Evolutionary conservation across 129 eudicot genomes (phyloP), one percentile per base, ranked within the genome.

Genomic region (Smallanthus sonchifolius): DNA sequence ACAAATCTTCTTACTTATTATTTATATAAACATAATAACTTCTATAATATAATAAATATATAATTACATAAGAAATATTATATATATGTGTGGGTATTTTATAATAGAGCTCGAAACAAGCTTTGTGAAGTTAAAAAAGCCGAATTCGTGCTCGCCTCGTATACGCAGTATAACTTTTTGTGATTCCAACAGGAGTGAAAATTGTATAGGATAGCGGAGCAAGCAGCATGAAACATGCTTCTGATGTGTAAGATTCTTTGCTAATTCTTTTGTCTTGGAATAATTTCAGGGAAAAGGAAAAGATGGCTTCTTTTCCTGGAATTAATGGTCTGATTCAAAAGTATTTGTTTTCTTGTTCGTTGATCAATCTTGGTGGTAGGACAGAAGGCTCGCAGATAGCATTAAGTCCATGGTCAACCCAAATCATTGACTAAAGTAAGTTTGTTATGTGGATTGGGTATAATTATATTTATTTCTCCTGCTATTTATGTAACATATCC

Each of bases 261-360:
- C 16, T 62, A 63, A 49, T 55, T 49, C 67, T 62, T 70, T 62
- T 70, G 76, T 63, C 16, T 78, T 64, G 77, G 82, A 63, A 78
- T 71, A 63, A 63, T 72, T 51, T 51, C 59, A 47, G 63, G 60
- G 49, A 69, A 77, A 69, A 77, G 76, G 44, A 69, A 77, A 77
- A 70, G 62, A 40, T n/a, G n/a, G n/a, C n/a, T n/a, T n/a, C n/a
- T n/a, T n/a, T n/a, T n/a, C n/a, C n/a, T n/a, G n/a, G n/a, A 72
- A 38, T 61, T 47, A 30, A 66, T 28, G 45, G 10, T 56, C n/a
- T 67, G 69, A 68, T 57, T 57, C 59, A 17, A 60, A 78, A 78
- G 77, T 66, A 63, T n/a, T 39, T 42, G 72, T 44, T 78, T 78
- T 62, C 36, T 47, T 70, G 45, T 62, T 60, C 10, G 14, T 69